Evolutionary conservation across 2,329 filamentous ascomycete genomes (phyloP), one percentile per base, ranked within the genome.

Genomic region (Stagonosporopsis tanaceti): DNA sequence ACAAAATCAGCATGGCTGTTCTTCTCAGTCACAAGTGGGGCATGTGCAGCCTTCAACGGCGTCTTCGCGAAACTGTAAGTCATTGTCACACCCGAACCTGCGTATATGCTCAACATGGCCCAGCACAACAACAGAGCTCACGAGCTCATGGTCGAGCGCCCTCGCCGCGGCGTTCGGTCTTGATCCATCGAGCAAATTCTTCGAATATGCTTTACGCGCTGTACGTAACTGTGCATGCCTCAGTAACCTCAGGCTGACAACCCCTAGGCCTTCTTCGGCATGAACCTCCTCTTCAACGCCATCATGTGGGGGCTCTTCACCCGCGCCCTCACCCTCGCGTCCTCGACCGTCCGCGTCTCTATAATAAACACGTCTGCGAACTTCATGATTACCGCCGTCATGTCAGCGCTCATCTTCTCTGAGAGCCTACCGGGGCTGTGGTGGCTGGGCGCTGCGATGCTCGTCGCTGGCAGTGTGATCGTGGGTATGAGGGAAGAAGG

Each of bases 231-330:
- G 32, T 14, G 14, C 5, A 24, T 24, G 14, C 14, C 14, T 22
- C 17, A 6, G 32, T 20, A 34, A 22, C 6, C 3, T 17, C 15
- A 37, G 11, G 44, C 22, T 44, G 24, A 28, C 4, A 12, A n/a
- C 5, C 14, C 8, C 1, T 64, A 91, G 89, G 77, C 84, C 39
- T 93, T 93, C 81, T 93, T 94, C 69, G 84, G 80, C 0, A 82
- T 93, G 12, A 94, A 93, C 68, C 81, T 93, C 41, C 75, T 84
- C 48, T 93, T 92, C 76, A 92, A 93, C 69, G 89, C 85, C 50
- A 81, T 92, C 76, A 94, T 94, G 91, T 94, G 91, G 91, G 87
- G 89, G 0, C 84, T 94, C 45, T 94, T 93, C 79, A 94, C 91
- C 6, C 85, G 86, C 47, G 91, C 91, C 50, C 84, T 94, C n/a